Conservation (phyloP, 2,329 filamentous ascomycete species). For the Tolypocladium cylindrosporum region DNA sequence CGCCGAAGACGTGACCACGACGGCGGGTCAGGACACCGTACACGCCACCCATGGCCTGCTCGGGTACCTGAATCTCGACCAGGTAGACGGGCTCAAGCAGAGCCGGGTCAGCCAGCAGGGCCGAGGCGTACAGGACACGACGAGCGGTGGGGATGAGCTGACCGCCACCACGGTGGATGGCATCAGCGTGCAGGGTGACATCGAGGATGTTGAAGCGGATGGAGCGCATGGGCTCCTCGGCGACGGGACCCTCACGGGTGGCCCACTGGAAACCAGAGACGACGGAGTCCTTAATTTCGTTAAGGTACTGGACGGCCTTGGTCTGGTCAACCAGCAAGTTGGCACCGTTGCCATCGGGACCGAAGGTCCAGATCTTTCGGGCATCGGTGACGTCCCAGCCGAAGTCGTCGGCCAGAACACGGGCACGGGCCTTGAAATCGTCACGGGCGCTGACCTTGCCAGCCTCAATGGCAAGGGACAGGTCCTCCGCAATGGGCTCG, state of each 20-base stretch:
- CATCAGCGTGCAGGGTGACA: slow-evolving; percentile 98
- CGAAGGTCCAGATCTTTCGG: slow-evolving; percentile 99
- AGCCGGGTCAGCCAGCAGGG: slow-evolving; percentile 82
- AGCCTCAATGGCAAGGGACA: slow-evolving; percentile 77
- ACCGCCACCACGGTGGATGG: slow-evolving; percentile 98
- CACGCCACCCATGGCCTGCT: slow-evolving; percentile 98
- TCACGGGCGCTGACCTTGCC: slow-evolving; percentile 93
- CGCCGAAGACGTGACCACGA: slow-evolving; percentile 97
- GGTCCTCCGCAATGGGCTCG: slow-evolving; percentile 83
- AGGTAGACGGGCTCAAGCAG: slow-evolving; percentile 97
- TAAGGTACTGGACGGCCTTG: slow-evolving; percentile 99
- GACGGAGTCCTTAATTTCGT: slow-evolving; percentile 99
- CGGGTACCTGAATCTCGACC: slow-evolving; percentile 98
- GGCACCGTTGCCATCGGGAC: slow-evolving; percentile 93
- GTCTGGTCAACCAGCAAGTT: slow-evolving; percentile 99
- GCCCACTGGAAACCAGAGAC: slow-evolving; percentile 99
- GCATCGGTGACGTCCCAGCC: slow-evolving; percentile 99
- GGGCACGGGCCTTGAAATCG: slow-evolving; percentile 97
- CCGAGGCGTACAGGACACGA: slow-evolving; percentile 91
- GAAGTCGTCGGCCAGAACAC: slow-evolving; percentile 90
- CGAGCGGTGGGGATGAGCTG: slow-evolving; percentile 97
- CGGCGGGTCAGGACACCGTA: slow-evolving; percentile 97
- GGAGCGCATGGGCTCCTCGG: slow-evolving; percentile 95
- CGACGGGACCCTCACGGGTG: slow-evolving; percentile 91
- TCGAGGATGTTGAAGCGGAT: slow-evolving; percentile 98